phyloP scores from a whole-genome alignment of 768 basidiomycete species.

The Calocybe gangraenosa region DNA sequence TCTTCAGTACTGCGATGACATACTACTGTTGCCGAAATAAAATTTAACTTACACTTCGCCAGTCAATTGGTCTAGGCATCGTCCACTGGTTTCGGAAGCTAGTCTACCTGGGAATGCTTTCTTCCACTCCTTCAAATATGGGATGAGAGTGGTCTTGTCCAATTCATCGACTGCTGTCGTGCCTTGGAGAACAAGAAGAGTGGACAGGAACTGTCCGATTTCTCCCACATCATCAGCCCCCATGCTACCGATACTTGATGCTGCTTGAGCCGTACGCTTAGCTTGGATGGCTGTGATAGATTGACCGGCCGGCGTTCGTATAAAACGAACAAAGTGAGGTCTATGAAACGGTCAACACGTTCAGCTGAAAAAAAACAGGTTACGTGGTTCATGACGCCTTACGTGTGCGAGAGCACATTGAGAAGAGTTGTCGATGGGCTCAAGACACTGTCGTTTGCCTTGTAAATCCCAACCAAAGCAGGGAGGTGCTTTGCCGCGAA shows the following conservation, averaged over 20 bases:
- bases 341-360: conserved; percentile 17
- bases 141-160: conserved; percentile 28
- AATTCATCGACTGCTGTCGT: conserved; percentile 23
- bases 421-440: conserved; percentile 25
- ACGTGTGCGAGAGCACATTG: conserved; percentile 32
- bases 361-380: background rate
- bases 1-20: too few relatives aligned
- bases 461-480: conserved; percentile 26
- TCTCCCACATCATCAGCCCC: conserved; percentile 26
- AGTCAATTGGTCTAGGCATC: conserved; percentile 30
- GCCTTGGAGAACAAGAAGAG: conserved; percentile 36
- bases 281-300: conserved; percentile 33
- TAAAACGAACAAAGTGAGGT: conserved; percentile 38
- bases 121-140: conserved; percentile 29
- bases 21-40: background rate
- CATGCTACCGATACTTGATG: conserved; percentile 16
- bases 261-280: conserved; percentile 27
- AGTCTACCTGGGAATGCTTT: conserved; percentile 23
- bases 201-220: conserved; percentile 35
- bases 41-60: conserved; percentile 22
- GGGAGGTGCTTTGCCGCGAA: conserved; percentile 36
- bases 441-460: conserved; percentile 17
- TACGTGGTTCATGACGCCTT: conserved; percentile 10
- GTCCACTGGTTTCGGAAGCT: conserved; percentile 28
- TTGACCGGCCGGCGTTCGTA: conserved; percentile 24